Evolutionary conservation across 228 moss, liverwort and hornwort species (phyloP), one percentile per base, ranked within the genome.

Genomic region (Sphagnum fallax): DNA sequence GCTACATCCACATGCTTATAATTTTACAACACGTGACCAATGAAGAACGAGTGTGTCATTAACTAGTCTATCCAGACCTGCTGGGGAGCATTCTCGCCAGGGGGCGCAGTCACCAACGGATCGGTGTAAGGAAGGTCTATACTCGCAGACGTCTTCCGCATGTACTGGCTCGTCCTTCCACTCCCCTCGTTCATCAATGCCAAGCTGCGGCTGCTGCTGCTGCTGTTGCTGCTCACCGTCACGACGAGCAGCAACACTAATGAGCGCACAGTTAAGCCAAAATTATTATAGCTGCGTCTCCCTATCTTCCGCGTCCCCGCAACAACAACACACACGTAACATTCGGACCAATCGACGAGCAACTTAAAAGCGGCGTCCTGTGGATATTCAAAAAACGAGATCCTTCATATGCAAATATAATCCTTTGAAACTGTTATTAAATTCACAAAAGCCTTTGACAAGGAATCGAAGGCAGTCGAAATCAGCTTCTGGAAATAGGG

Each of bases 131-230:
- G 91, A 70, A 98, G 71, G 68, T 98, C 97, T 5, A 53, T 65
- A 52, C 88, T 75, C 67, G 67, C 76, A 16, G 69, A 62, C 61
- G 92, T 69, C 11, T 78, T 74, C 48, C 97, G 83, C 75, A 84
- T 50, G 69, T 71, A 98, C 4, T 70, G 82, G 70, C 93, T 91
- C 50, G 93, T 93, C 57, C 65, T 78, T 1, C 96, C 93, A 4
- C 79, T 52, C 4, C 50, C 50, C 62, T 52, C 76, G 16, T 16
- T 16, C 16, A 16, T 16, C 16, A 16, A 16, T 16, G 16, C 16
- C 16, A 16, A 16, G 49, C 9, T 67, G 70, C n/a, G 66, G 70
- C 78, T 63, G 66, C 53, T 6, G 48, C 53, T 6, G 48, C 70
- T 52, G 14, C 65, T 9, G 16, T 16, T 16, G 16, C 16, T 16